Evolutionary conservation across 148 eudicot genomes (phyloP).

Genomic region (Euryodendron excelsum): DNA sequence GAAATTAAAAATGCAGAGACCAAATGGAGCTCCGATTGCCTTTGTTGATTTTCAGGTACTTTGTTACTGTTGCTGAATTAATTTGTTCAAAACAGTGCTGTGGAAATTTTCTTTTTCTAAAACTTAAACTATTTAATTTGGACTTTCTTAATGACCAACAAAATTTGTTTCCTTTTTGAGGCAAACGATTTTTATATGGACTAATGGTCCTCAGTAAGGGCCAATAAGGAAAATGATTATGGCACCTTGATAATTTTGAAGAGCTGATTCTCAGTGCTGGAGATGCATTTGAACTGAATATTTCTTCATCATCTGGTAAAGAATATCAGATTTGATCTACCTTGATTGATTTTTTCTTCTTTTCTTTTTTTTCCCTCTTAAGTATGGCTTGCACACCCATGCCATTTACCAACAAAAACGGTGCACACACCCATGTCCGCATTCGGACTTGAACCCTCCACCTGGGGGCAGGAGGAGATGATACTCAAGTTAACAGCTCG

Average conservation of each 20-base stretch:
- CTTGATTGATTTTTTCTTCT: no score
- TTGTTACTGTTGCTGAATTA: neutral
- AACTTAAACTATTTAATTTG: slow-evolving; percentile 1
- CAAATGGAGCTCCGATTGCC: slow-evolving; percentile 85
- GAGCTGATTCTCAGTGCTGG: no score
- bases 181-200: neutral
- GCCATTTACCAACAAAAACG: neutral
- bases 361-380: no score
- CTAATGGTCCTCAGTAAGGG: neutral
- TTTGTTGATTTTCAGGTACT: slow-evolving; percentile 87
- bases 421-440: neutral
- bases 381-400: neutral
- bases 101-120: neutral
- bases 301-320: no score
- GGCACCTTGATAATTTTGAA: no score
- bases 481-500: neutral
- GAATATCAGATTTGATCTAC: no score
- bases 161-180: no score
- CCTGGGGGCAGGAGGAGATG: neutral
- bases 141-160: neutral
- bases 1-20: slow-evolving; percentile 82
- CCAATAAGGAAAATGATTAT: no score
- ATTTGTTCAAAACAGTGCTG: neutral
- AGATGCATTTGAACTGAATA: no score
- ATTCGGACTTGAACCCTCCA: neutral